Evolutionary conservation across 176 grass and related monocot genomes (phyloP).

Genomic region (Musa troglodytarum): DNA sequence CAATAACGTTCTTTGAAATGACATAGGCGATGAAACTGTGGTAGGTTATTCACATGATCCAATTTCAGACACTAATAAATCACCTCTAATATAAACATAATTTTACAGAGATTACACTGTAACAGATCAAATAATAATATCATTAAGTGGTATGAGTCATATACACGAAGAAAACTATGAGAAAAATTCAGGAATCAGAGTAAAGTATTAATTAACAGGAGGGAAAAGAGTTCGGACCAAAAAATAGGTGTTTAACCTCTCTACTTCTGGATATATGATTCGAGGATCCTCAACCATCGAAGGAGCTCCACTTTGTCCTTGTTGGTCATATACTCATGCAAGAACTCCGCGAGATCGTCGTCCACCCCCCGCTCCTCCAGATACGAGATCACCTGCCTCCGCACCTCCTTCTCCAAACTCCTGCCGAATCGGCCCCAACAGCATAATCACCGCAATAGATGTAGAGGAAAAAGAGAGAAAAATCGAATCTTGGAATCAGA

Average conservation of each 20-base stretch:
- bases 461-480: slow-evolving; percentile 5
- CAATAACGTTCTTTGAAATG: too few relatives aligned
- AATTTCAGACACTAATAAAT: too few relatives aligned
- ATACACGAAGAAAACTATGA: background rate
- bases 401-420: slow-evolving; percentile 34
- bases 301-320: slow-evolving; percentile 80
- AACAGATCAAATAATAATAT: background rate
- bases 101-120: background rate
- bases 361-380: slow-evolving; percentile 63
- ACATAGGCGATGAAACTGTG: too few relatives aligned
- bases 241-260: background rate
- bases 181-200: background rate
- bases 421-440: slow-evolving; percentile 19
- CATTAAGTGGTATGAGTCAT: background rate
- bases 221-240: background rate
- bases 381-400: slow-evolving; percentile 41
- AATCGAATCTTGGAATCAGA: background rate
- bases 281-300: slow-evolving; percentile 57
- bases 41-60: too few relatives aligned
- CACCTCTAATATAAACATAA: too few relatives aligned
- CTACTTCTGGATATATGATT: slow-evolving; percentile 64
- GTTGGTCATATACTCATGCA: slow-evolving; percentile 72
- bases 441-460: background rate
- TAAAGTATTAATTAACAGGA: background rate
- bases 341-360: slow-evolving; percentile 53